Conservation (phyloP, 2,329 filamentous ascomycete genomes). For the Botrytis fabae region DNA sequence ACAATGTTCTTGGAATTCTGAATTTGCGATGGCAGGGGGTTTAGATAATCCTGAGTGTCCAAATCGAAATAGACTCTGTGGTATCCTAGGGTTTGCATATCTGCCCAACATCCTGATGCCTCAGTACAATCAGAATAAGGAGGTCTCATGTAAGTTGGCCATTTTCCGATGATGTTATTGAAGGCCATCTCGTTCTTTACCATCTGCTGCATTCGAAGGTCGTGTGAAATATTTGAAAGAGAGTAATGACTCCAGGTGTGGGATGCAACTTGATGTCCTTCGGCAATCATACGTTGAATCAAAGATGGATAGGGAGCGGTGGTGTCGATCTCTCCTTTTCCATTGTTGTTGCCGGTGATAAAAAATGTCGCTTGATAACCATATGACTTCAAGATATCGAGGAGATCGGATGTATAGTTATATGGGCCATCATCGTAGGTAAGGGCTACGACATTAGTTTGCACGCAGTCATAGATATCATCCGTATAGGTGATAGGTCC, state of each 20-base stretch:
- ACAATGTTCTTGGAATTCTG: constrained; percentile 49
- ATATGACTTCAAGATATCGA: constrained; percentile 59
- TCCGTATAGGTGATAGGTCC: constrained; percentile 58
- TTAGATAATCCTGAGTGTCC: constrained; percentile 52
- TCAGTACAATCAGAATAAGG: constrained; percentile 43
- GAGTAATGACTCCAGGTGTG: constrained; percentile 56
- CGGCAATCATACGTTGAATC: constrained; percentile 42
- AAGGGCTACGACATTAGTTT: constrained; percentile 59
- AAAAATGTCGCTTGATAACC: constrained; percentile 68
- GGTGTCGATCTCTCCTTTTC: constrained; percentile 33
- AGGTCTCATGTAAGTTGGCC: constrained; percentile 54
- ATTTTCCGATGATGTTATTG: constrained; percentile 53
- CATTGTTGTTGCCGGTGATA: constrained; percentile 58
- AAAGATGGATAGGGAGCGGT: constrained; percentile 49
- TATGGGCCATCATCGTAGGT: constrained; percentile 69
- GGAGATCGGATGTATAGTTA: constrained; percentile 62
- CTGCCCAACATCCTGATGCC: constrained; percentile 42
- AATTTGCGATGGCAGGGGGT: constrained; percentile 45
- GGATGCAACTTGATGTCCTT: constrained; percentile 57
- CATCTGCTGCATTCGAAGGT: constrained; percentile 49
- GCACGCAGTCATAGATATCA: constrained; percentile 55
- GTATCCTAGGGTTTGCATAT: constrained; percentile 44
- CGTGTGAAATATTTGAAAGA: constrained; percentile 45
- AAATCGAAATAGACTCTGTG: constrained; percentile 51
- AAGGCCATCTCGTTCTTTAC: constrained; percentile 55